Conservation (phyloP, 1,139 yeast species). For the Saccharomycopsis crataegensis region DNA sequence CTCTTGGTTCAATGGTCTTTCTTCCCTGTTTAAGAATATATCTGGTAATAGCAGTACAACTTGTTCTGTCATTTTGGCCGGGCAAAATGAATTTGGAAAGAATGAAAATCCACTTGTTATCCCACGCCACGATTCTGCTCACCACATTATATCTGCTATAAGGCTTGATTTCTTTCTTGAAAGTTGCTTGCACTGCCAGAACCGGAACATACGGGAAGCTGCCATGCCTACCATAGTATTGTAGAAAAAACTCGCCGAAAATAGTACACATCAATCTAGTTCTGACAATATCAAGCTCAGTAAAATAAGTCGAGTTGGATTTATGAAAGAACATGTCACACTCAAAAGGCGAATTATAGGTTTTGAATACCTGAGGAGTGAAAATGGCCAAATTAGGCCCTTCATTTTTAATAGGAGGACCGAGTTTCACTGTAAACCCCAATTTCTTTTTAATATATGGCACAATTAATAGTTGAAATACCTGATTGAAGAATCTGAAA, state of each 20-base stretch:
- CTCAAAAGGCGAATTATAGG: constrained; percentile 71
- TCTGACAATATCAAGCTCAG: constrained; percentile 79
- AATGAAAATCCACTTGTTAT: constrained; percentile 76
- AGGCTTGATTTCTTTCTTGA: constrained; percentile 66
- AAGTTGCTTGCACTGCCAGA: constrained; percentile 62
- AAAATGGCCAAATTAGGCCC: constrained; percentile 31
- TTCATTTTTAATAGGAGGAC: constrained; percentile 23
- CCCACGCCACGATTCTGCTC: constrained; percentile 74
- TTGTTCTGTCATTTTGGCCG: constrained; percentile 20
- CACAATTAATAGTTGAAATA: constrained; percentile 35
- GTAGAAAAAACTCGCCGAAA: constrained; percentile 44
- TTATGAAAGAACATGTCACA: constrained; percentile 84
- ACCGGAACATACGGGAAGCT: constrained; percentile 69
- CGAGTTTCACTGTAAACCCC: constrained; percentile 19
- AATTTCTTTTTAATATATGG: constrained; percentile 25
- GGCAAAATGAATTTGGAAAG: constrained; percentile 47
- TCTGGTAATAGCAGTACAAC: constrained; percentile 59
- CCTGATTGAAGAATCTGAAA: constrained; percentile 49
- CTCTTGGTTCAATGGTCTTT: constrained; percentile 60
- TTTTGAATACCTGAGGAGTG: constrained; percentile 36
- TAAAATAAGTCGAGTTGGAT: constrained; percentile 76
- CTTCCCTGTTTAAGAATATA: constrained; percentile 74
- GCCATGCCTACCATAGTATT: constrained; percentile 33
- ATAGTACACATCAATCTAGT: constrained; percentile 50
- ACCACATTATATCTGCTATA: constrained; percentile 50